phyloP scores from a whole-genome alignment of 1,284 basidiomycete species.

The Moesziomyces globuligerus region DNA sequence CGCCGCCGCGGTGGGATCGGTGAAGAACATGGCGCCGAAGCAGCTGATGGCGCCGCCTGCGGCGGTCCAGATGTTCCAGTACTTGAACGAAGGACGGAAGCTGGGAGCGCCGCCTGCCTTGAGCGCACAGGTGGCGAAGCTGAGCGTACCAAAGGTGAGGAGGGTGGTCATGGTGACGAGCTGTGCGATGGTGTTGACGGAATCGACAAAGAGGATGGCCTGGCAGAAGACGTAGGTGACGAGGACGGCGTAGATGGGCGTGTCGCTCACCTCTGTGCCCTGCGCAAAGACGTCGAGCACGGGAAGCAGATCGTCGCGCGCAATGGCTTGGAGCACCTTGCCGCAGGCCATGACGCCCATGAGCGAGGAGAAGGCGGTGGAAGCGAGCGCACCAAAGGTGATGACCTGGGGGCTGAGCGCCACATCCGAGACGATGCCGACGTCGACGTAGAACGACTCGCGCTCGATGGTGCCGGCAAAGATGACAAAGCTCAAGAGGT shows the following conservation, averaged over 20 bases:
- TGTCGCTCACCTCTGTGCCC: conserved; percentile 62
- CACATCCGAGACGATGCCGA: conserved; percentile 63
- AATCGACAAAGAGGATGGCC: conserved; percentile 61
- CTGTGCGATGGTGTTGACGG: conserved; percentile 66
- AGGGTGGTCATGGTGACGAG: conserved; percentile 67
- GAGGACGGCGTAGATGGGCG: conserved; percentile 63
- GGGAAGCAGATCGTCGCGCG: conserved; percentile 64
- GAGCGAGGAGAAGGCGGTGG: conserved; percentile 64
- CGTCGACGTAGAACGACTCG: conserved; percentile 61
- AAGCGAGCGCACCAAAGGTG: conserved; percentile 63
- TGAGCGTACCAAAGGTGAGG: conserved; percentile 64
- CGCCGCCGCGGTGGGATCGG: conserved; percentile 52
- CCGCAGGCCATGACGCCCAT: conserved; percentile 67
- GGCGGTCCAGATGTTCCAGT: conserved; percentile 67
- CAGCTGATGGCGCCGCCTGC: conserved; percentile 58
- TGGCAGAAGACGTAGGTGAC: conserved; percentile 63
- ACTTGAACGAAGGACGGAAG: conserved; percentile 66
- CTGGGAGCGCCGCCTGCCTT: conserved; percentile 67
- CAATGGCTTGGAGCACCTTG: conserved; percentile 66
- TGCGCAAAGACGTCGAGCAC: conserved; percentile 62
- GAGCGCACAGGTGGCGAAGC: conserved; percentile 64
- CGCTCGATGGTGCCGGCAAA: conserved; percentile 64
- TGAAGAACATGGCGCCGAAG: conserved; percentile 66
- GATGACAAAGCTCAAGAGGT: conserved; percentile 59
- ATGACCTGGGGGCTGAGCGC: conserved; percentile 62